Percentiles rank a stretch among this genome's conserved stretches.
Evolutionary conservation across 495 filamentous ascomycete species (phyloP).

Genomic region (Xylaria longipes): DNA sequence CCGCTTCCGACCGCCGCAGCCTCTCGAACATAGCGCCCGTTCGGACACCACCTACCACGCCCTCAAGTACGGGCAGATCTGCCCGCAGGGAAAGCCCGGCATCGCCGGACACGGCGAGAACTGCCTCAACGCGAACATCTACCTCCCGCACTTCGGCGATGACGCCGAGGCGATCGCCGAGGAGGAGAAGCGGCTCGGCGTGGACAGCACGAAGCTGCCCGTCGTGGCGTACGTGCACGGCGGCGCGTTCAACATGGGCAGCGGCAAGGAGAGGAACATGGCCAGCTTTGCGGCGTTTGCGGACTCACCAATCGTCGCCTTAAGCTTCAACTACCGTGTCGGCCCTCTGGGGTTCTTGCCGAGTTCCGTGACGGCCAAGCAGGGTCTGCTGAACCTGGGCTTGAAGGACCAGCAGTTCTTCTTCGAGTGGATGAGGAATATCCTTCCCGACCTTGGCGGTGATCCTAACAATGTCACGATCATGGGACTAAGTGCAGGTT

Average conservation of each 20-base stretch:
- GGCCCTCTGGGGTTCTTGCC: conserved; percentile 72
- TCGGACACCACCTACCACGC: conserved; percentile 45
- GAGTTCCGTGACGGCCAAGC: conserved; percentile 57
- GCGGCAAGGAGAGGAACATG: conserved; percentile 52
- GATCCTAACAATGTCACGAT: conserved; percentile 68
- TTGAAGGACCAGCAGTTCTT: conserved; percentile 71
- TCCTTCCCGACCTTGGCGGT: conserved; percentile 67
- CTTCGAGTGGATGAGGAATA: conserved; percentile 69
- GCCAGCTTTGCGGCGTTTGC: conserved; percentile 61
- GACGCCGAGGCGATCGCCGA: conserved; percentile 31
- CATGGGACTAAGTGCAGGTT: conserved; percentile 71
- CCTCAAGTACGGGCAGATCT: conserved; percentile 48
- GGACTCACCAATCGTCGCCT: conserved; percentile 59
- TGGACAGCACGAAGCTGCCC: conserved; percentile 52
- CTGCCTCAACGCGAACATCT: conserved; percentile 61
- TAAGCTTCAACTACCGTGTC: conserved; percentile 74
- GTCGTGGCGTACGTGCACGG: conserved; percentile 66
- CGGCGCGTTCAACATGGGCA: conserved; percentile 59
- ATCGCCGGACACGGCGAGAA: conserved; percentile 49
- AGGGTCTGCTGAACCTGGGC: conserved; percentile 68
- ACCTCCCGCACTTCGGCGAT: conserved; percentile 45
- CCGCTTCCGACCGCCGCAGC: conserved; percentile 61
- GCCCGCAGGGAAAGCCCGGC: conserved; percentile 43
- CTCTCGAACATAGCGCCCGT: conserved; percentile 36
- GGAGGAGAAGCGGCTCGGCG: conserved; percentile 33